A percentile compares a stretch with the other conserved stretches of the same genome.
Evolutionary conservation across 2,329 filamentous ascomycete species (phyloP).

Genomic region (Fusarium napiforme): DNA sequence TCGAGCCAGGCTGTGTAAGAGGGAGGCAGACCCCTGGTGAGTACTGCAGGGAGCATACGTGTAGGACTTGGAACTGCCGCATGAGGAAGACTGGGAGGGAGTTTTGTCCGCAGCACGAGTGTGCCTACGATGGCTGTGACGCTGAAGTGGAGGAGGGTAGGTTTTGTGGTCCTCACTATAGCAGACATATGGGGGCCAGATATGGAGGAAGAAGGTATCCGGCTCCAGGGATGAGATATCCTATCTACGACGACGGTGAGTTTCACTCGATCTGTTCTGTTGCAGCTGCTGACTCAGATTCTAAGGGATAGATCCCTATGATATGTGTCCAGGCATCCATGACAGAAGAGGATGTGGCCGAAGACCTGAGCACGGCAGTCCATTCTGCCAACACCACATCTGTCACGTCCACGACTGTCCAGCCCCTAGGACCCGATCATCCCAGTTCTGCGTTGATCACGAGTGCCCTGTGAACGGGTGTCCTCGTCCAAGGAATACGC

Average conservation of each 20-base stretch:
- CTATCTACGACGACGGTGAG: slow-evolving; percentile 42
- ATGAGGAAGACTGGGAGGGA: slow-evolving; percentile 33
- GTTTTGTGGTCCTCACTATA: slow-evolving; percentile 40
- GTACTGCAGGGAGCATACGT: slow-evolving; percentile 45
- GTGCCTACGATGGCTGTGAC: slow-evolving; percentile 41
- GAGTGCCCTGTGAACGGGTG: slow-evolving; percentile 31
- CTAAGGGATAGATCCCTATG: slow-evolving; percentile 22
- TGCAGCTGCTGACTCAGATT: not conserved
- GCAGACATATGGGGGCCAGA: slow-evolving; percentile 9
- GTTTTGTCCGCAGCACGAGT: slow-evolving; percentile 45
- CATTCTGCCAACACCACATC: slow-evolving; percentile 37
- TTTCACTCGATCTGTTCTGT: not conserved
- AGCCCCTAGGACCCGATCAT: slow-evolving; percentile 16
- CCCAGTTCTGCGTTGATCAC: slow-evolving; percentile 36
- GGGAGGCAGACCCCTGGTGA: slow-evolving; percentile 13
- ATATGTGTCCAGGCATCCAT: slow-evolving; percentile 12
- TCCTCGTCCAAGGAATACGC: slow-evolving; percentile 13
- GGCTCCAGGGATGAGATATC: slow-evolving; percentile 23
- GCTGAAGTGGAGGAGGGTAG: slow-evolving; percentile 33
- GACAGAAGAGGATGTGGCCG: slow-evolving; percentile 21
- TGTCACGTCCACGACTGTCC: slow-evolving; percentile 40
- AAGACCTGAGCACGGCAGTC: slow-evolving; percentile 8
- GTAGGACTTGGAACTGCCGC: slow-evolving; percentile 37
- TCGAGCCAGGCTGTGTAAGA: slow-evolving; percentile 40
- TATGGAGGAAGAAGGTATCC: slow-evolving; percentile 16